Evolutionary conservation across 495 filamentous ascomycete genomes (phyloP), one percentile per base, ranked within the genome.

Genomic region (Recurvomyces mirabilis): DNA sequence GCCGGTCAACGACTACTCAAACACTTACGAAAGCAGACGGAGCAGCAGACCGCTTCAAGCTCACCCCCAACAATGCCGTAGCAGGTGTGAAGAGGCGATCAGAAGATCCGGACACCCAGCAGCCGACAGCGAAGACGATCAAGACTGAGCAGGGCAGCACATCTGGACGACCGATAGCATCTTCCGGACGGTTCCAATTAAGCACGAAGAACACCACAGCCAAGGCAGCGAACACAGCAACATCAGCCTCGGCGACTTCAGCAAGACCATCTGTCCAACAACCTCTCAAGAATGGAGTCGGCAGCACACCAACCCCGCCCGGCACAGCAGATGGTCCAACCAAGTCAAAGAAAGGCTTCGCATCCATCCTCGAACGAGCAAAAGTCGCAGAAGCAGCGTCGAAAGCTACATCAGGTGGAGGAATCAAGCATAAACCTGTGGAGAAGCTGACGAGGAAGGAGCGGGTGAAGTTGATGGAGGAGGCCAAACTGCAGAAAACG

Each of bases 281-380:
- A 12, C 9, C 3, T 34, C 18, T 18, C 25, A 29, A 33, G 28
- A 25, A 3, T 18, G 24, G 21, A 4, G 2, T n/a, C 17, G n/a
- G 25, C 25, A 20, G 4, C 25, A 5, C 2, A 20, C 20, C 33
- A 2, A 46, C 43, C 6, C 43, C 65, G 29, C 47, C 60, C 2
- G 58, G 23, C 21, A 46, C 66, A 4, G 26, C 49, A 40, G 38
- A 47, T 38, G 40, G 49, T 29, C 54, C 68, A 29, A 51, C 60
- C n/a, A 36, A 30, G 26, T 73, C 69, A 11, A 80, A 79, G 55
- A 81, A 79, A 48, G 78, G 77, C 1, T 87, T 67, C 54, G 70
- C 70, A 33, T 78, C 81, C 48, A 80, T 84, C 43, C 72, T 87
- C 68, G 75, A 73, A 15, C 68, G 75, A 44, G 82, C 75, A 6